phyloP scores from a whole-genome alignment of 305 asterid species.

The Fraxinus sp. region DNA sequence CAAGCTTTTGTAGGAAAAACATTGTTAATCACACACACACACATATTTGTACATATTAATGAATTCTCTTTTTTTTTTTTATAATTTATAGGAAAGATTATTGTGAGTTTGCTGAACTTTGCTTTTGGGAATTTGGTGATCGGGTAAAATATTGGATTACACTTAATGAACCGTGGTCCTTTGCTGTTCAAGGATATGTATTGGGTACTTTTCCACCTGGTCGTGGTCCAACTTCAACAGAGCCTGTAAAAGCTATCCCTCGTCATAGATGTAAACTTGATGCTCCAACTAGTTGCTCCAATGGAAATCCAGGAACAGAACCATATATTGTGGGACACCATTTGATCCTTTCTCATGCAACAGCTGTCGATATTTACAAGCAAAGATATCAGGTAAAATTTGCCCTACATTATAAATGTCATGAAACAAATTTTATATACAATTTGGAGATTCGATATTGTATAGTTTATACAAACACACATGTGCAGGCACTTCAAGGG shows the following conservation, averaged over 20 bases:
- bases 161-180: constrained; percentile 19
- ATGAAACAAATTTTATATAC: background rate
- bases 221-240: background rate
- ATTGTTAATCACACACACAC: too few species aligned
- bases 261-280: background rate
- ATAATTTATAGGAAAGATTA: constrained; percentile 16
- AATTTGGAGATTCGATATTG: too few species aligned
- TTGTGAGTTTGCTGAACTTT: constrained; percentile 24
- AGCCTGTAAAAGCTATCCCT: background rate
- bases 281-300: background rate
- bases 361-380: constrained; percentile 18
- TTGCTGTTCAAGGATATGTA: constrained; percentile 6
- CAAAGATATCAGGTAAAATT: constrained; percentile 2
- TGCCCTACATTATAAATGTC: background rate
- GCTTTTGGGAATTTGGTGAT: constrained; percentile 31
- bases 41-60: too few species aligned
- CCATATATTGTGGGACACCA: constrained; percentile 21
- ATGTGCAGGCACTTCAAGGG: too few species aligned
- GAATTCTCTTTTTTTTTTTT: too few species aligned
- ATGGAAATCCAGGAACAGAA: constrained; percentile 4
- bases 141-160: constrained; percentile 30
- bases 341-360: constrained; percentile 28
- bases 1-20: background rate
- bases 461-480: too few species aligned
- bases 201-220: constrained; percentile 11